phyloP scores from a whole-genome alignment of 768 basidiomycete genomes.

The Suillus variegatus region DNA sequence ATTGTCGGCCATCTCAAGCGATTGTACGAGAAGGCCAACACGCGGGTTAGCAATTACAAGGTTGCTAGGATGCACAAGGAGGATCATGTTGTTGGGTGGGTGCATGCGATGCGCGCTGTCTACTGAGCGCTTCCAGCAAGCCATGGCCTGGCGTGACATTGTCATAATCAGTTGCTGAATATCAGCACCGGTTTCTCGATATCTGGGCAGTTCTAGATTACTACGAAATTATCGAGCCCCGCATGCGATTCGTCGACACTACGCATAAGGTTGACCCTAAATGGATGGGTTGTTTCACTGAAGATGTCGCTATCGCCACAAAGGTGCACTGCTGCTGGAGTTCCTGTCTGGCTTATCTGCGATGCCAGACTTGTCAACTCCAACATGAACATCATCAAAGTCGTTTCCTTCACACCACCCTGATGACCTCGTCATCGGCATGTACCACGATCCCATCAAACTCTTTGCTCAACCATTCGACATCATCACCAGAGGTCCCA shows the following conservation, averaged over 20 bases:
- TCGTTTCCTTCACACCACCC: not conserved
- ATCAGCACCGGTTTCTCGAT: not conserved
- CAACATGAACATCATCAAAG: not conserved
- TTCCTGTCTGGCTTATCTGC: not conserved
- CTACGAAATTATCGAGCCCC: not conserved
- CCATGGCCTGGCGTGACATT: not conserved
- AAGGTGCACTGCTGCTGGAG: not conserved
- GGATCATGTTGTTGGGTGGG: not conserved
- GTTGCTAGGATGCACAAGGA: not conserved
- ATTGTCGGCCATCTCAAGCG: not conserved
- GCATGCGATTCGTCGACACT: not conserved
- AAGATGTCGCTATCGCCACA: not conserved
- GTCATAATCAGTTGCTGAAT: not conserved
- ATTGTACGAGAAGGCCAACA: not conserved
- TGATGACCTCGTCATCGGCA: not conserved
- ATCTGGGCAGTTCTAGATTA: not conserved
- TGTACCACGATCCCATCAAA: not conserved
- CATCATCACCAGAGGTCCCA: not conserved
- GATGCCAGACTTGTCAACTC: not conserved
- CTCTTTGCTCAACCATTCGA: not conserved
- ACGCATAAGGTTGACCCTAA: not conserved
- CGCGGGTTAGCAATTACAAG: not conserved
- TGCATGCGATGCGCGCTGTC: not conserved
- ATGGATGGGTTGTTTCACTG: conserved; percentile 6
- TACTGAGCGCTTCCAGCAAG: not conserved